phyloP scores from a whole-genome alignment of 495 filamentous ascomycete genomes.

The Penicillium herquei region DNA sequence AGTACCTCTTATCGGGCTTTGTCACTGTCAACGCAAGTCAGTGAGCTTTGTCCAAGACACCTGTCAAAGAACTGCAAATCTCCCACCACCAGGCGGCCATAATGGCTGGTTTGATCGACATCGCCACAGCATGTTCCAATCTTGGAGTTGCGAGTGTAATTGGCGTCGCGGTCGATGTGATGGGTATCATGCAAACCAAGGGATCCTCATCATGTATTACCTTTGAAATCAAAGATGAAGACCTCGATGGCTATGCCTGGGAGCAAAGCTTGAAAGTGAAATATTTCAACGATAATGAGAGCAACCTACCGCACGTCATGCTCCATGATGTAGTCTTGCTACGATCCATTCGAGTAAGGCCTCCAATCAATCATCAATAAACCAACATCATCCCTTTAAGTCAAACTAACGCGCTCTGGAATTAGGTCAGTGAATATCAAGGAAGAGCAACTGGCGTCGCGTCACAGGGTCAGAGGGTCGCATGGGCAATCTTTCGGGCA shows the following conservation, averaged over 20 bases:
- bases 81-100: background rate
- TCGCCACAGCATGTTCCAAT: constrained; percentile 34
- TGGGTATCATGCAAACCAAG: constrained; percentile 25
- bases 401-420: background rate
- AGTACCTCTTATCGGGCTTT: background rate
- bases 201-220: constrained; percentile 41
- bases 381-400: background rate
- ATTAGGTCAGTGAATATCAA: constrained; percentile 27
- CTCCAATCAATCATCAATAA: background rate
- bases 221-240: constrained; percentile 49
- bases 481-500: constrained; percentile 40
- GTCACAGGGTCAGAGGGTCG: constrained; percentile 25
- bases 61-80: too few species aligned
- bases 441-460: constrained; percentile 26
- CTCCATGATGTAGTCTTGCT: constrained; percentile 50
- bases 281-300: constrained; percentile 45
- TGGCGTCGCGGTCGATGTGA: constrained; percentile 48
- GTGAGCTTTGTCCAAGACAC: too few species aligned
- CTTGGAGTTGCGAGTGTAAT: constrained; percentile 39
- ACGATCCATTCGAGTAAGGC: constrained; percentile 39
- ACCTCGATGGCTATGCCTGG: constrained; percentile 32
- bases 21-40: background rate
- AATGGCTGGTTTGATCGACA: constrained; percentile 28
- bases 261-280: constrained; percentile 46
- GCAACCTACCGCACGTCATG: constrained; percentile 35